These are phyloP conservation scores for Trypanosoma avium DNA, from an alignment of 208 protist species.

Conservation along the genomic window DNA sequence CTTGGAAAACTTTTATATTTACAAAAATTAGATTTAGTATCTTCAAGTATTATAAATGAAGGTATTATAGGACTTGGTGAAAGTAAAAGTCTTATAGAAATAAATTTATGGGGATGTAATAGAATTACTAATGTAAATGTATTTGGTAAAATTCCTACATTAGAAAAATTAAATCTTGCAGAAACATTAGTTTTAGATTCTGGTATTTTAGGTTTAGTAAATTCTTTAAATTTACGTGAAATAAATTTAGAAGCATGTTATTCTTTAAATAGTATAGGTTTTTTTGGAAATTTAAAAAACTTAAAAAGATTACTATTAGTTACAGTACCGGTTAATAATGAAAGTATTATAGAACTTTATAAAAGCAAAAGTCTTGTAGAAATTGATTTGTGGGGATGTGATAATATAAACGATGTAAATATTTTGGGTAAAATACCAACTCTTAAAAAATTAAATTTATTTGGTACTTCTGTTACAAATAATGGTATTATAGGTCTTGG, in stretches of 20 bases:
- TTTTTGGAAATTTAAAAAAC: neutral
- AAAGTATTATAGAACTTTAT: slow-evolving; percentile 32
- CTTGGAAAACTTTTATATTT: slow-evolving; percentile 32
- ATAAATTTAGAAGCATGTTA: slow-evolving; percentile 11
- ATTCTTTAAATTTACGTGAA: neutral
- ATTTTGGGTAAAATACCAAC: slow-evolving; percentile 37
- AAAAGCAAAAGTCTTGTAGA: slow-evolving; percentile 39
- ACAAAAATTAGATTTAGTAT: slow-evolving; percentile 43
- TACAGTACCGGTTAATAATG: slow-evolving; percentile 46
- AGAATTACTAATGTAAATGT: slow-evolving; percentile 43
- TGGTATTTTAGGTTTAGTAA: slow-evolving; percentile 5
- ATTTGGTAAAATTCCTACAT: slow-evolving; percentile 24
- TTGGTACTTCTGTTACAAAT: slow-evolving; percentile 51
- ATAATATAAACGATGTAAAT: slow-evolving; percentile 43
- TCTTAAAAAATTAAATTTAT: slow-evolving; percentile 42
- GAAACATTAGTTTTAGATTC: slow-evolving; percentile 11
- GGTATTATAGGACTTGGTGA: slow-evolving; percentile 14
- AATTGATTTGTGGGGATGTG: slow-evolving; percentile 48
- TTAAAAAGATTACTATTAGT: slow-evolving; percentile 37
- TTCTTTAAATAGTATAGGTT: slow-evolving; percentile 1
- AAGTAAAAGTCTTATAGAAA: slow-evolving; percentile 32
- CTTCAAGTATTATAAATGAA: slow-evolving; percentile 14
- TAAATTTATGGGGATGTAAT: slow-evolving; percentile 45
- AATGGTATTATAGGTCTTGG: slow-evolving; percentile 45
- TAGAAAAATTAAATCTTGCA: slow-evolving; percentile 1